Evolutionary conservation across 768 basidiomycete genomes (phyloP), one percentile per base, ranked within the genome.

Genomic region (Tricholoma sp.): DNA sequence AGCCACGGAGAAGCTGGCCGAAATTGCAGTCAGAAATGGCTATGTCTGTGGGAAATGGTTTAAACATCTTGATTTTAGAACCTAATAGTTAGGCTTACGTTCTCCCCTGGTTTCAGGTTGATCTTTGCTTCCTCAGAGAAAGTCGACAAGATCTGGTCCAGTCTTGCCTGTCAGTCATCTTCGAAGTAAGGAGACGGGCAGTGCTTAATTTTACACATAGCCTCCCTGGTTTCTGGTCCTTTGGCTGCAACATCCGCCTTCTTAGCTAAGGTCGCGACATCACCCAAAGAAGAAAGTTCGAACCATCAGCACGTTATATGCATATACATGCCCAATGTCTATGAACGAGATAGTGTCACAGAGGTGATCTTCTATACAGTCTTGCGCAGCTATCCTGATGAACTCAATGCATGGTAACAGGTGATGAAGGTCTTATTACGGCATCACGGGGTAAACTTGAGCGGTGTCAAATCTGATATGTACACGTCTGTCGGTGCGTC

Each of bases 31-130:
- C 20, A 78, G 74, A 56, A 71, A 85, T 61, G 76, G 76, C 9
- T 83, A 72, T 57, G 76, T 84, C 1, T 68, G 65, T 32, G 89
- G 89, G 28, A 90, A 91, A 80, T 91, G 89, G 88, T 86, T 45
- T 13, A 48, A 17, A 13, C 11, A n/a, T 18, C n/a, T 39, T 24
- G 13, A 18, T 18, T 41, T 52, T 18, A 1, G 15, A 4, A 49
- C n/a, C 1, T 29, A n/a, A 50, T 20, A 24, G 28, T 20, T n/a
- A 10, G 5, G 52, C 39, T 53, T 9, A 8, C n/a, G 47, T 48
- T 31, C 1, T 13, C 24, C 5, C 24, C 28, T 15, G 29, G 3
- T 17, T 48, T 31, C 59, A 91, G 89, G 88, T 72, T 89, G 44
- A 77, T 84, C 18, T 89, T 89, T 62, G 82, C 80, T 0, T 70